phyloP scores from a whole-genome alignment of 768 basidiomycete genomes.

The Rhodotorula paludigena region DNA sequence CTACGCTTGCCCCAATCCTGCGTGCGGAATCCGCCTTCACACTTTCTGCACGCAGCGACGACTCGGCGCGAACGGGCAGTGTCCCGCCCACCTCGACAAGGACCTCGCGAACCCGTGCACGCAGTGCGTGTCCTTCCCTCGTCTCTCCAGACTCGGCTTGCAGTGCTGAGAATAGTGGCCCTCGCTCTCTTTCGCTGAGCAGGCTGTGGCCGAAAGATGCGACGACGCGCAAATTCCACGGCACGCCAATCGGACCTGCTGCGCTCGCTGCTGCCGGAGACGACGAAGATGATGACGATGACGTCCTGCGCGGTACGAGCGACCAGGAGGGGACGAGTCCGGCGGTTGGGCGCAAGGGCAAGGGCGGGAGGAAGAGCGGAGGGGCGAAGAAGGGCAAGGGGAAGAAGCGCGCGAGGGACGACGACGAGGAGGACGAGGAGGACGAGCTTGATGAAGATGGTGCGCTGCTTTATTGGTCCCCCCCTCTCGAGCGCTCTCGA shows the following conservation, averaged over 20 bases:
- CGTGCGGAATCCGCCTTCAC: constrained; percentile 43
- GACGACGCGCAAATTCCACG: constrained; percentile 52
- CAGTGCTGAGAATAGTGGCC: neutral
- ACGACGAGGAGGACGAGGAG: constrained; percentile 38
- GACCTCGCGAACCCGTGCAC: neutral
- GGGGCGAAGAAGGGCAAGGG: constrained; percentile 43
- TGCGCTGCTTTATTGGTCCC: constrained; percentile 1
- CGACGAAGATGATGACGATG: constrained; percentile 4
- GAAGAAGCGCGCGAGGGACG: constrained; percentile 32
- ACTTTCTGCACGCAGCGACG: constrained; percentile 4
- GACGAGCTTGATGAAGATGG: constrained; percentile 16
- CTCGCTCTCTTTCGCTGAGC: neutral
- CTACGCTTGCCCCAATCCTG: constrained; percentile 49
- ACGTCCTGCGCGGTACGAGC: neutral
- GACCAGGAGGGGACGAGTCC: neutral
- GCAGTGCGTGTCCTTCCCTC: constrained; percentile 5
- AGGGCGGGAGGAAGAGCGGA: constrained; percentile 17
- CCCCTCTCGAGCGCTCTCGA: neutral
- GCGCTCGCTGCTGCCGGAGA: neutral
- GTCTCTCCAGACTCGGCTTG: no score
- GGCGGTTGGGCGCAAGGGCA: neutral
- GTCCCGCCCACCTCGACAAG: constrained; percentile 14
- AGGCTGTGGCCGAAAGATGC: constrained; percentile 22
- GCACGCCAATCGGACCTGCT: constrained; percentile 59
- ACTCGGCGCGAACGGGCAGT: constrained; percentile 8